Percentiles rank a stretch among this genome's conserved stretches.
Conservation (phyloP, 2,329 filamentous ascomycete genomes). For the Nemania serpens region DNA sequence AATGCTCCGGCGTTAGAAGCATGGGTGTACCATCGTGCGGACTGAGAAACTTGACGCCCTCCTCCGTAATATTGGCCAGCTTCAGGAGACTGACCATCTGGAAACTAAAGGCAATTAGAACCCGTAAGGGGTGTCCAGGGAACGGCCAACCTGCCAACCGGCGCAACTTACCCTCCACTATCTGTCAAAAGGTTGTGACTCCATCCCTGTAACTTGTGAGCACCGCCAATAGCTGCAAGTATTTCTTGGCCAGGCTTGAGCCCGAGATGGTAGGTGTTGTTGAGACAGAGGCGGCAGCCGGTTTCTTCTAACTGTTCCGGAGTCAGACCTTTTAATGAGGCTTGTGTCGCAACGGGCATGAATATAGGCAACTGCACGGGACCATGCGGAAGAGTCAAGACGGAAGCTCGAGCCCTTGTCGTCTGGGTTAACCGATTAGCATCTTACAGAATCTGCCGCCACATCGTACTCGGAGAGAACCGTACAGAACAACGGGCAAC, state of each 20-base stretch:
- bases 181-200: constrained; percentile 91
- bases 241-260: constrained; percentile 92
- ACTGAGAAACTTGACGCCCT: constrained; percentile 93
- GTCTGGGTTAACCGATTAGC: constrained; percentile 60
- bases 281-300: constrained; percentile 87
- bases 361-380: constrained; percentile 89
- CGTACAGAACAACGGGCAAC: constrained; percentile 80
- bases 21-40: constrained; percentile 95
- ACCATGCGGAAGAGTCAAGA: constrained; percentile 87
- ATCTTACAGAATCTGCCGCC: not conserved
- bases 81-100: constrained; percentile 98
- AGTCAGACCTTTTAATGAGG: constrained; percentile 91
- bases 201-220: constrained; percentile 95
- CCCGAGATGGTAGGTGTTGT: constrained; percentile 97
- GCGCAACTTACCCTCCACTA: constrained; percentile 64
- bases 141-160: constrained; percentile 40
- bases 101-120: constrained; percentile 64
- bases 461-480: constrained; percentile 8
- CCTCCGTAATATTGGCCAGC: constrained; percentile 90
- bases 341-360: constrained; percentile 98
- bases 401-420: constrained; percentile 89
- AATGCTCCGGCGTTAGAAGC: constrained; percentile 97
- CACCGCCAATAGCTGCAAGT: constrained; percentile 84
- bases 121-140: not conserved
- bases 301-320: constrained; percentile 90